Evolutionary conservation across 2,329 filamentous ascomycete genomes (phyloP).

Genomic region (Stromatinia cepivora): DNA sequence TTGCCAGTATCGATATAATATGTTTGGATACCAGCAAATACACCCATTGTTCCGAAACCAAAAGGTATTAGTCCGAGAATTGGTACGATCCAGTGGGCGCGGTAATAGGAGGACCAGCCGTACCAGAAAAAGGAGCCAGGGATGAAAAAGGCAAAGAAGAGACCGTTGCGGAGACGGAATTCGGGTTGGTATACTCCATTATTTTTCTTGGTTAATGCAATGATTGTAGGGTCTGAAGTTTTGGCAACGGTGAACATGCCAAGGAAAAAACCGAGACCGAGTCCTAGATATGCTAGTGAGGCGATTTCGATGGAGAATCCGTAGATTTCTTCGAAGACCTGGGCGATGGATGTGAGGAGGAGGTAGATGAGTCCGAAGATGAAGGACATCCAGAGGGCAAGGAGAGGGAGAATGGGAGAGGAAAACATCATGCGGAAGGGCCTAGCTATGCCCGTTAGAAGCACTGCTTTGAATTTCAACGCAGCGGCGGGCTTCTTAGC

Average conservation of each 20-base stretch:
- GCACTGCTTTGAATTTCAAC: constrained; percentile 37
- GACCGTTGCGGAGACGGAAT: constrained; percentile 45
- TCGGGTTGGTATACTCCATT: constrained; percentile 36
- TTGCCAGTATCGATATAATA: constrained; percentile 49
- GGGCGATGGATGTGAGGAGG: constrained; percentile 33
- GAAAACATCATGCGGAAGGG: constrained; percentile 50
- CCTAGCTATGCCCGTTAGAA: constrained; percentile 37
- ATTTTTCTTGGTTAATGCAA: constrained; percentile 49
- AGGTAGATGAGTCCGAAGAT: constrained; percentile 38
- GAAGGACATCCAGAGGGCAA: constrained; percentile 29
- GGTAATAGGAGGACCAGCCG: constrained; percentile 47
- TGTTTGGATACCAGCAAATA: constrained; percentile 45
- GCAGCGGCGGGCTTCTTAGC: constrained; percentile 29
- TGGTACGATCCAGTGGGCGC: constrained; percentile 47
- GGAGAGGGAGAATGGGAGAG: constrained; percentile 43
- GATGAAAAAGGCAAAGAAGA: constrained; percentile 47
- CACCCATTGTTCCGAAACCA: constrained; percentile 46
- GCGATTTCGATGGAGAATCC: constrained; percentile 45
- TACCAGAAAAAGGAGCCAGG: constrained; percentile 49
- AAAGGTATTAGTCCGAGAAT: constrained; percentile 45
- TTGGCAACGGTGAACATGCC: constrained; percentile 46
- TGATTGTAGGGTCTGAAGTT: constrained; percentile 48
- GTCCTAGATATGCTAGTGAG: constrained; percentile 49
- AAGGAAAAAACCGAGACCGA: constrained; percentile 46
- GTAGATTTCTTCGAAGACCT: constrained; percentile 40